These are phyloP conservation scores for Saksenaea oblongispora DNA, from an alignment of 371 early-diverging fungal species.

Conservation along the genomic window DNA sequence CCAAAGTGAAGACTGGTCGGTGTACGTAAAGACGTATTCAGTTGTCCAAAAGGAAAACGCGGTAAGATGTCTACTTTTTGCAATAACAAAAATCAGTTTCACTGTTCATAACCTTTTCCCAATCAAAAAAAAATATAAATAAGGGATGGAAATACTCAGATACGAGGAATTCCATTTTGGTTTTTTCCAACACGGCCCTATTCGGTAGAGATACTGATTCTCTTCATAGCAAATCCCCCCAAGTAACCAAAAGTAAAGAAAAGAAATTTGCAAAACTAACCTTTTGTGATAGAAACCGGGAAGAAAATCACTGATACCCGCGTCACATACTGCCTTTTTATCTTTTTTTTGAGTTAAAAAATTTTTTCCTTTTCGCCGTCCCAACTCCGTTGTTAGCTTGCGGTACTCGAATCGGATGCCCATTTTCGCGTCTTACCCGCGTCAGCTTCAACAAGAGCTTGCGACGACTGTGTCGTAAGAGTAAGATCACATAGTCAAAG, in stretches of 20 bases:
- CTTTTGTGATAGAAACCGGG: neutral
- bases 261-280: neutral
- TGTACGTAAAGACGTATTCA: neutral
- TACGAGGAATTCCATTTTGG: slow-evolving; percentile 5
- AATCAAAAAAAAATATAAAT: neutral
- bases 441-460: too few species aligned
- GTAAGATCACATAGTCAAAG: too few species aligned
- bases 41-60: neutral
- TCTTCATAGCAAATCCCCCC: neutral
- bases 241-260: neutral
- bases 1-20: neutral
- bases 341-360: neutral
- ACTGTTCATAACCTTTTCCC: neutral
- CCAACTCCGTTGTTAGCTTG: neutral
- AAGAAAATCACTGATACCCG: neutral
- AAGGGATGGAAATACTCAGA: neutral
- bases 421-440: too few species aligned
- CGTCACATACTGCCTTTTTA: neutral
- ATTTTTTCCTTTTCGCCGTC: slow-evolving; percentile 1
- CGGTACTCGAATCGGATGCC: neutral
- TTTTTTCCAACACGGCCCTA: neutral
- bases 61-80: neutral
- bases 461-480: too few species aligned
- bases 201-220: neutral
- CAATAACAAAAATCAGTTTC: neutral